A percentile compares a stretch with the other conserved stretches of the same genome.
Conservation (phyloP, 805 yeast genomes). For the Candida silvatica region DNA sequence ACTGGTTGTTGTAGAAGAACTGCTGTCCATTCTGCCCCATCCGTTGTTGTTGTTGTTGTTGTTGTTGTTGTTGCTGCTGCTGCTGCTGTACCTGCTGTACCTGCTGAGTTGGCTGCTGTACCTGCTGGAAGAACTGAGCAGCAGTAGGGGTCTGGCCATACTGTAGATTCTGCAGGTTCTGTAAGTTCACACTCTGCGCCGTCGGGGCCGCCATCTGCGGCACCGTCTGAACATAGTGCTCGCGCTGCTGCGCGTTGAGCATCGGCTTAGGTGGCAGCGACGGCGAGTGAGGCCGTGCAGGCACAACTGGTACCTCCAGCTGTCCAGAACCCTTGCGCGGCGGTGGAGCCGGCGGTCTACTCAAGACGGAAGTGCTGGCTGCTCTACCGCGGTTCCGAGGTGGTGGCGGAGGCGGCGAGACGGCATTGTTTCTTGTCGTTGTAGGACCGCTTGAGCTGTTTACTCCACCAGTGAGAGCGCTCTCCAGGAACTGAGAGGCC, state of each 20-base stretch:
- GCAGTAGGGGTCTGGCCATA: neutral
- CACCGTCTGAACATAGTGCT: conserved; percentile 16
- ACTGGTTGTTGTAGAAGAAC: neutral
- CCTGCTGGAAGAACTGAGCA: conserved; percentile 2
- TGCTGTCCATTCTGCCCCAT: neutral
- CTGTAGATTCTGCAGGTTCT: conserved; percentile 11
- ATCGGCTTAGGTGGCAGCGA: conserved; percentile 24
- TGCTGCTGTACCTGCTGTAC: conserved; percentile 8
- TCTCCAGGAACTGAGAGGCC: conserved; percentile 15
- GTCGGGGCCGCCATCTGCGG: conserved; percentile 7
- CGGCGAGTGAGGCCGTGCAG: conserved; percentile 9
- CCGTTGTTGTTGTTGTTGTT: conserved; percentile 7
- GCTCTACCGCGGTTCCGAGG: conserved; percentile 9
- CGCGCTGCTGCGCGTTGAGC: conserved; percentile 19
- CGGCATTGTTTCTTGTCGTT: neutral
- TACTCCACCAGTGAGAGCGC: conserved; percentile 10
- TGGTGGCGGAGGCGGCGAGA: conserved; percentile 21
- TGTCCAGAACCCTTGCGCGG: conserved; percentile 9
- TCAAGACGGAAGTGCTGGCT: too few species aligned
- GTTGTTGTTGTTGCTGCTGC: conserved; percentile 9
- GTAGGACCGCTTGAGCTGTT: neutral
- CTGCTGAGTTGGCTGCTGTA: conserved; percentile 8
- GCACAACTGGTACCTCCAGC: conserved; percentile 6
- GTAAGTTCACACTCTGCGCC: neutral
- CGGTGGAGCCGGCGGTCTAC: conserved; percentile 2